These are phyloP conservation scores for Coriaria nepalensis DNA, from an alignment of 306 rosid genomes.

Conservation along the genomic window DNA sequence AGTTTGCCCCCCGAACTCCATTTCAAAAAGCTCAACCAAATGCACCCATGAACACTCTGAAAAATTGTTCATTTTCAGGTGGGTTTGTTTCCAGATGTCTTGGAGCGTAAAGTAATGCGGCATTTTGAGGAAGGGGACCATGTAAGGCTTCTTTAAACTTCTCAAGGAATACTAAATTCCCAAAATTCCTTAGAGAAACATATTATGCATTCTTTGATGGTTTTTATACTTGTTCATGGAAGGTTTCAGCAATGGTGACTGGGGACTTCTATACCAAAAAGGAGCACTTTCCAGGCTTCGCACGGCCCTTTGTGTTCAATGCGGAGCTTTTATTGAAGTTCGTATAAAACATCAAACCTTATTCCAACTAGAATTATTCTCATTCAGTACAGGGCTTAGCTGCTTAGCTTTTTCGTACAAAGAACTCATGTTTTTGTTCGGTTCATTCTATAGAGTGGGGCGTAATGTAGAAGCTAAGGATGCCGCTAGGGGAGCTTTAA, in stretches of 20 bases:
- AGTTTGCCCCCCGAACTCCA: no score
- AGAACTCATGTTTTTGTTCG: slow-evolving; percentile 3
- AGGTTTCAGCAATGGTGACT: slow-evolving; percentile 88
- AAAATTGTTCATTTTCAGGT: slow-evolving; percentile 38
- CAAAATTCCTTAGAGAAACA: no score
- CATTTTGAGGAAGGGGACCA: slow-evolving; percentile 91
- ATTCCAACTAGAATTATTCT: slow-evolving; percentile 1
- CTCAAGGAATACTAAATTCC: neutral
- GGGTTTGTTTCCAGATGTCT: slow-evolving; percentile 89
- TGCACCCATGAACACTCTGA: no score
- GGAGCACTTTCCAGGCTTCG: slow-evolving; percentile 95
- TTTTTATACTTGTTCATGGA: slow-evolving; percentile 13
- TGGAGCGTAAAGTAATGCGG: slow-evolving; percentile 70
- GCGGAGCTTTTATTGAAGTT: slow-evolving; percentile 85
- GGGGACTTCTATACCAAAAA: slow-evolving; percentile 90
- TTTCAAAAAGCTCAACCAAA: no score
- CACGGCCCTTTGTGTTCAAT: slow-evolving; percentile 81
- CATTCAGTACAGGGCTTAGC: no score
- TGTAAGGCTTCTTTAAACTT: slow-evolving; percentile 34
- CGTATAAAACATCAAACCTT: slow-evolving; percentile 17
- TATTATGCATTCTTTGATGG: no score
- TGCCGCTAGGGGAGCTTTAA: slow-evolving; percentile 87
- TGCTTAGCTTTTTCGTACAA: slow-evolving; percentile 20
- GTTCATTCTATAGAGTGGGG: slow-evolving; percentile 48
- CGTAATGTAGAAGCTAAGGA: slow-evolving; percentile 77